Conservation (phyloP, 768 basidiomycete species). For the Phaffia tasmanica region DNA sequence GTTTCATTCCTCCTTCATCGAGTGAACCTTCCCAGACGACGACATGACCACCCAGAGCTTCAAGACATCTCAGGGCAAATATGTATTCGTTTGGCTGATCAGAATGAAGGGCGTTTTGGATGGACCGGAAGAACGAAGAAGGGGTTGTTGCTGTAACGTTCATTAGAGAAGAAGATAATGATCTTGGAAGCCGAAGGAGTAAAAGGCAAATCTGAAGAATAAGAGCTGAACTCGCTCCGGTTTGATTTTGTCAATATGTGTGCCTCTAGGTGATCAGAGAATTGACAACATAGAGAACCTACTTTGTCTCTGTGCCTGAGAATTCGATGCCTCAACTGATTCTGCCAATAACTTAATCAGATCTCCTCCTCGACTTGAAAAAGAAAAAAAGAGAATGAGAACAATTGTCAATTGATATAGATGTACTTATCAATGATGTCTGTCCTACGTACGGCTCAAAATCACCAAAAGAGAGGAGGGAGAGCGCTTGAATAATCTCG, state of each 20-base stretch:
- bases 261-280: not conserved
- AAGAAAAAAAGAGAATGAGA: no score
- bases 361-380: no score
- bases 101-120: not conserved
- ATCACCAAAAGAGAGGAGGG: no score
- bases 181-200: not conserved
- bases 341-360: no score
- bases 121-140: not conserved
- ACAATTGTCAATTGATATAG: no score
- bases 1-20: conserved; percentile 2
- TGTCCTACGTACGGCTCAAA: no score
- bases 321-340: no score
- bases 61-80: conserved; percentile 16
- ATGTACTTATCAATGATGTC: no score
- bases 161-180: not conserved
- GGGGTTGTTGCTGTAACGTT: not conserved
- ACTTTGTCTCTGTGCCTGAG: not conserved
- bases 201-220: not conserved
- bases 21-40: not conserved
- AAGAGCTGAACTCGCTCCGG: not conserved
- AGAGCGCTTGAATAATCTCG: no score
- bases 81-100: conserved; percentile 9
- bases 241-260: not conserved
- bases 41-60: not conserved
- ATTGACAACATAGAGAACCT: not conserved